Percentiles rank a stretch among this genome's conserved stretches.
These are phyloP conservation scores for Paraleonurus japonicus DNA, from an alignment of 257 asterid species.

Conservation along the genomic window DNA sequence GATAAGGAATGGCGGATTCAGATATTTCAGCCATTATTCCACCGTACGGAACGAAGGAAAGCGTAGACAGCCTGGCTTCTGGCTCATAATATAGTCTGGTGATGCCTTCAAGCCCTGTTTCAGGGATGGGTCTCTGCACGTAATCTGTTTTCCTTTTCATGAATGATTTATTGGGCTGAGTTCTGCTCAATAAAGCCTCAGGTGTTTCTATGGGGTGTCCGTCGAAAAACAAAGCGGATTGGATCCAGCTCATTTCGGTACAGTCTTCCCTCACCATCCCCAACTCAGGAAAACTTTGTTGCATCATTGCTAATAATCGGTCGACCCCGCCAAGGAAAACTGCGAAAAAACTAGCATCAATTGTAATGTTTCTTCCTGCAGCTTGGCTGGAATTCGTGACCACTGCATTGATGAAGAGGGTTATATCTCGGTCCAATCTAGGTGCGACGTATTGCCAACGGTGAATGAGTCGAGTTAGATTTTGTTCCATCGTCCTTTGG, in stretches of 20 bases:
- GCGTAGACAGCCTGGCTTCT: background rate
- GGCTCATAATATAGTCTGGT: background rate
- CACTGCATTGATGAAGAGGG: background rate
- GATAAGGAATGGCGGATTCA: background rate
- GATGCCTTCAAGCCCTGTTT: constrained; percentile 27
- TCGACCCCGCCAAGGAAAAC: constrained; percentile 33
- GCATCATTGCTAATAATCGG: constrained; percentile 21
- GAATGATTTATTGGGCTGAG: background rate
- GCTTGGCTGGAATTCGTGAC: background rate
- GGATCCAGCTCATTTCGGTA: constrained; percentile 40
- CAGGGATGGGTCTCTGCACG: constrained; percentile 33
- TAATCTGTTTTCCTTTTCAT: constrained; percentile 35
- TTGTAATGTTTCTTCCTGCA: background rate
- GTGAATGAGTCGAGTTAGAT: constrained; percentile 10
- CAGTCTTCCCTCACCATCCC: constrained; percentile 34
- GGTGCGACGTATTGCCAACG: constrained; percentile 26
- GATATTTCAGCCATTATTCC: constrained; percentile 24
- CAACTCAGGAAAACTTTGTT: constrained; percentile 34
- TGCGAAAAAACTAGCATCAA: constrained; percentile 22
- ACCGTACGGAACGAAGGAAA: background rate
- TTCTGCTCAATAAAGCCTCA: constrained; percentile 21
- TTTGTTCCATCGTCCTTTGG: background rate
- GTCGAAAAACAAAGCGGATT: background rate
- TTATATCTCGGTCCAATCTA: background rate
- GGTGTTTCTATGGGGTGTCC: background rate